A percentile compares a stretch with the other conserved stretches of the same genome.
Conservation (phyloP, 2,329 filamentous ascomycete species). For the Tympanopsis confertula region DNA sequence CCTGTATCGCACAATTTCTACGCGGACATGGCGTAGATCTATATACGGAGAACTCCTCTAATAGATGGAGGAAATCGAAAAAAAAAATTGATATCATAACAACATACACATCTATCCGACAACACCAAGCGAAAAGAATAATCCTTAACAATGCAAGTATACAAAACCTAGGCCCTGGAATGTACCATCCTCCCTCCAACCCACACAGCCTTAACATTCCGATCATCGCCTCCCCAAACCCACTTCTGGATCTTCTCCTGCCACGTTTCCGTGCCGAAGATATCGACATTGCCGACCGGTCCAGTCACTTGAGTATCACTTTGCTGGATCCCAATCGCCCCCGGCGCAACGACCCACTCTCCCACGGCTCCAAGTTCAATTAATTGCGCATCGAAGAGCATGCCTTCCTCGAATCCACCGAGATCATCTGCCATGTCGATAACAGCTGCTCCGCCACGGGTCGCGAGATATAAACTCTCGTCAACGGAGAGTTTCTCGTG, state of each 20-base stretch:
- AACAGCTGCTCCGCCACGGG: constrained; percentile 1
- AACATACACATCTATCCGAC: too few relatives aligned
- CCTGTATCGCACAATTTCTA: too few relatives aligned
- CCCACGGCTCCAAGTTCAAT: background rate
- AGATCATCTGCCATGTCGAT: background rate
- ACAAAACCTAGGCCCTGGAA: too few relatives aligned
- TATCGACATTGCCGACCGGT: constrained; percentile 1
- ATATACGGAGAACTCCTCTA: too few relatives aligned
- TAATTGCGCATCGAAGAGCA: constrained; percentile 1
- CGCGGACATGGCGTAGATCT: too few relatives aligned
- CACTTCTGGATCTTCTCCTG: constrained; percentile 1
- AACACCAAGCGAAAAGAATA: too few relatives aligned
- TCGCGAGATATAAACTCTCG: constrained; percentile 2
- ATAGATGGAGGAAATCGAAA: too few relatives aligned
- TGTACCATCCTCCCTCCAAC: constrained; percentile 2
- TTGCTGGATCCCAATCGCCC: too few relatives aligned
- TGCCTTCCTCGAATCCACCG: constrained; percentile 2
- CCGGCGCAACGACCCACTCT: too few relatives aligned
- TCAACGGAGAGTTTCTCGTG: background rate
- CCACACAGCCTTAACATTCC: constrained; percentile 2
- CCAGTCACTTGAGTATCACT: background rate
- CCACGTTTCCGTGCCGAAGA: constrained; percentile 1
- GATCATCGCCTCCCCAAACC: constrained; percentile 3
- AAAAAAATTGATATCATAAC: too few relatives aligned
- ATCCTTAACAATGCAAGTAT: too few relatives aligned